Percentiles rank a stretch among this genome's conserved stretches.
These are phyloP conservation scores for Ophiocordyceps camponoti-saundersi DNA, from an alignment of 2,329 filamentous ascomycete genomes.

Conservation along the genomic window DNA sequence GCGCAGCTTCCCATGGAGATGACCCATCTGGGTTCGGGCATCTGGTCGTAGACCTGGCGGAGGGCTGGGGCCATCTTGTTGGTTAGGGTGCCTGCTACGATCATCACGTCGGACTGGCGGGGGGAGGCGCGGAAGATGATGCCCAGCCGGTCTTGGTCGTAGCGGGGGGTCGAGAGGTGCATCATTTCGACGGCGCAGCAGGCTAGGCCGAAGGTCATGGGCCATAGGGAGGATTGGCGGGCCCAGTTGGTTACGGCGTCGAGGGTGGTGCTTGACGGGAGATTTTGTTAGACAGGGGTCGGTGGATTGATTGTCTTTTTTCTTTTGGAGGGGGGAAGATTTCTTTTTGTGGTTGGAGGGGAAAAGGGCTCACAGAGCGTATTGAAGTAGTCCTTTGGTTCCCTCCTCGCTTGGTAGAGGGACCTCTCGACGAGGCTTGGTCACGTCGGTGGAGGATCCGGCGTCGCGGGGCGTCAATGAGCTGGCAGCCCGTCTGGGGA, in stretches of 20 bases:
- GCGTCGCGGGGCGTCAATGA: constrained; percentile 35
- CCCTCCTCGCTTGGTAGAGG: constrained; percentile 61
- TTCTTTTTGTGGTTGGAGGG: too few relatives aligned
- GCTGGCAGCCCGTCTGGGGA: constrained; percentile 46
- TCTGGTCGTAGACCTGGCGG: constrained; percentile 86
- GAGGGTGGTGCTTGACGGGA: constrained; percentile 45
- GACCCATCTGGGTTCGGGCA: constrained; percentile 84
- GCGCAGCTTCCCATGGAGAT: constrained; percentile 71
- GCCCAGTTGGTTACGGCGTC: constrained; percentile 74
- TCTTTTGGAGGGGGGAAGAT: background rate
- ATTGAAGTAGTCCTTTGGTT: constrained; percentile 69
- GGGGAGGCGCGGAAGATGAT: constrained; percentile 85
- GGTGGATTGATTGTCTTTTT: too few relatives aligned
- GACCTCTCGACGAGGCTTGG: constrained; percentile 50
- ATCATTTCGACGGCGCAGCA: constrained; percentile 91
- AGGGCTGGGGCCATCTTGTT: constrained; percentile 94
- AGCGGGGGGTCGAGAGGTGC: constrained; percentile 73
- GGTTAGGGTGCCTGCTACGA: constrained; percentile 79
- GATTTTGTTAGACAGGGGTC: constrained; percentile 1
- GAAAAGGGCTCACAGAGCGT: constrained; percentile 53
- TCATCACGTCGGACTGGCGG: constrained; percentile 83
- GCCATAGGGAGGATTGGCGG: constrained; percentile 72
- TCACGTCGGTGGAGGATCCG: constrained; percentile 25
- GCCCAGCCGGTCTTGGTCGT: constrained; percentile 76
- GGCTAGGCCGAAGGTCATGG: constrained; percentile 74